Base-by-base conservation (phyloP, 768 basidiomycete species). In the Agaricus sinodeliciosus region DNA sequence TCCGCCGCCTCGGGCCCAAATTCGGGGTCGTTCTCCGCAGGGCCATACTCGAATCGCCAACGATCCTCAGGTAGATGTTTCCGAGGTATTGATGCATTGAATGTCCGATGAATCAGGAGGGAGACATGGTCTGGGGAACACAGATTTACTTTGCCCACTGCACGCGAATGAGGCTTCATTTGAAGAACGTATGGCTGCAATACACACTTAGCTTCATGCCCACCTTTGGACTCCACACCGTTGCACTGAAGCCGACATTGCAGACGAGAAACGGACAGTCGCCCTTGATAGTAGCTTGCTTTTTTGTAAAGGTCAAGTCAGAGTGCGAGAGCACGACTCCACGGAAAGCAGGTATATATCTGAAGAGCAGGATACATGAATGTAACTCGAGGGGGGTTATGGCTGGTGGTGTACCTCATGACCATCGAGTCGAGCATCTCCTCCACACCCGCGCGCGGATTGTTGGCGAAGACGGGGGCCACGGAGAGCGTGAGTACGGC, bases 401-500 rank as follows among this genome's bases (percentile, higher is more conserved):
- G 11, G 36, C 36, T n/a, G 16, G 15, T 28, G 18, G 69, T 79
- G 60, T 62, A 94, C 94, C 90, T 83, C 94, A 97, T 95, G 12
- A 95, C 71, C 87, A 96, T 87, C 7, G 89, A 90, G 67, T 97
- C 93, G 15, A 97, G 72, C 80, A 94, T 84, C 69, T 97, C 92
- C 62, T 87, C 82, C 15, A 82, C 89, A 6, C 94, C 94, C 37
- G 67, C 72, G 9, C 77, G 72, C n/a, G 85, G 79, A 67, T 87
- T 80, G 40, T 71, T 76, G 13, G 89, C 79, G 65, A 92, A 95
- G 40, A 87, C 75, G 1, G 94, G 94, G 26, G 94, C 80, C 13
- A 96, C 76, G 9, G 89, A 84, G 39, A 95, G 71, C 22, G 77
- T 70, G 50, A 94, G 72, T 27, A 80, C 77, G n/a, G 89, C 77